Percentiles rank a stretch among this genome's conserved stretches.
Evolutionary conservation across 768 basidiomycete genomes (phyloP).

Genomic region (Calocybe cyanea): DNA sequence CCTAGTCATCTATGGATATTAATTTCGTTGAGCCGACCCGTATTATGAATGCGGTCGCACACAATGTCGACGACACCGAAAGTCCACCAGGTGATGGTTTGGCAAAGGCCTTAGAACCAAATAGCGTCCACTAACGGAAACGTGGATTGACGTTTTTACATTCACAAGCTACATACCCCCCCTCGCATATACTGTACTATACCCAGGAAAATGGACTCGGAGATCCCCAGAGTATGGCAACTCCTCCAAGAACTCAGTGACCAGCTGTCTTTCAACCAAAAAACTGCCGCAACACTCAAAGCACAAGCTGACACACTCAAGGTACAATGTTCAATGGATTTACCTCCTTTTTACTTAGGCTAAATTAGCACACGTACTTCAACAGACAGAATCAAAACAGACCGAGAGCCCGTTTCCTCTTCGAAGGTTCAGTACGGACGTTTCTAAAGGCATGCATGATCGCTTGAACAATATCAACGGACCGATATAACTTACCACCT

Average conservation of each 20-base stretch:
- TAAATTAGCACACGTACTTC: conserved; percentile 11
- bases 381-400: conserved; percentile 72
- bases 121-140: background rate
- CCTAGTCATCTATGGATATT: background rate
- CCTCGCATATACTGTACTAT: too few species aligned
- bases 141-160: background rate
- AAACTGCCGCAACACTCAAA: conserved; percentile 64
- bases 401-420: conserved; percentile 72
- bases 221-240: conserved; percentile 73
- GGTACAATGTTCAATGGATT: conserved; percentile 40
- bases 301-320: conserved; percentile 70
- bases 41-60: too few species aligned
- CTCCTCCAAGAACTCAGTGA: conserved; percentile 80
- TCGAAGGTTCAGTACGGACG: conserved; percentile 82
- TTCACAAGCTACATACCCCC: background rate
- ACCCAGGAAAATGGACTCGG: conserved; percentile 48
- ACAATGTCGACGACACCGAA: too few species aligned
- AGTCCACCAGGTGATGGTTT: background rate
- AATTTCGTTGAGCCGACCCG: too few species aligned
- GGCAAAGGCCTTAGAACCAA: background rate
- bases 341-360: conserved; percentile 6
- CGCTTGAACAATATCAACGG: too few species aligned
- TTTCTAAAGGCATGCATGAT: conserved; percentile 79
- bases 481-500: too few species aligned
- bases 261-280: conserved; percentile 79